Evolutionary conservation across 1,139 yeast genomes (phyloP).

Genomic region (Sugiyamaella xylanicola): DNA sequence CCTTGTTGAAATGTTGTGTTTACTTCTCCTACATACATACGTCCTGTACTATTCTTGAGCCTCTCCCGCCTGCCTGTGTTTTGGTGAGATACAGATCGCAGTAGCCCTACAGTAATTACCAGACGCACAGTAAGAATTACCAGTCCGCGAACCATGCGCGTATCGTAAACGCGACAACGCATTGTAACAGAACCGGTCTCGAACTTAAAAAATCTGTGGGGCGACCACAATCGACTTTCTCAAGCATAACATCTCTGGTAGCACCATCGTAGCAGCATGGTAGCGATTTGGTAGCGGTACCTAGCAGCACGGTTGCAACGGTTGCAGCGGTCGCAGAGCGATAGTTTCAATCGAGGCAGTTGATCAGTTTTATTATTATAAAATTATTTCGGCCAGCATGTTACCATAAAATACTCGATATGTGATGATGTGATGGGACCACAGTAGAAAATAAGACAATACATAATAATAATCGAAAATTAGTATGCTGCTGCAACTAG

Average conservation of each 20-base stretch:
- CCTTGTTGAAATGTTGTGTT: neutral
- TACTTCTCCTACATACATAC: neutral
- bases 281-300: too few relatives aligned
- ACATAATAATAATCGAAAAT: too few relatives aligned
- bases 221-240: too few relatives aligned
- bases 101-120: neutral
- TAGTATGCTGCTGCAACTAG: too few relatives aligned
- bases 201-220: neutral
- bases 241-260: too few relatives aligned
- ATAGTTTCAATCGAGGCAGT: too few relatives aligned
- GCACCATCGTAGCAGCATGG: neutral
- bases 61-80: neutral
- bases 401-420: too few relatives aligned
- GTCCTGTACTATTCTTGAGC: neutral
- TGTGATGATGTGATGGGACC: neutral
- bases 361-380: too few relatives aligned
- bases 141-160: neutral
- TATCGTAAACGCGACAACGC: neutral
- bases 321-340: neutral
- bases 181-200: neutral
- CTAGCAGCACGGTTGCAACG: neutral
- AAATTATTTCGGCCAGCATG: too few relatives aligned
- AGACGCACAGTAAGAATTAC: neutral
- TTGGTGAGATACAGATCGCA: neutral
- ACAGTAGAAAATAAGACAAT: neutral